Evolutionary conservation across 176 grass and related monocot genomes (phyloP).

Genomic region (Oryza officinalis): DNA sequence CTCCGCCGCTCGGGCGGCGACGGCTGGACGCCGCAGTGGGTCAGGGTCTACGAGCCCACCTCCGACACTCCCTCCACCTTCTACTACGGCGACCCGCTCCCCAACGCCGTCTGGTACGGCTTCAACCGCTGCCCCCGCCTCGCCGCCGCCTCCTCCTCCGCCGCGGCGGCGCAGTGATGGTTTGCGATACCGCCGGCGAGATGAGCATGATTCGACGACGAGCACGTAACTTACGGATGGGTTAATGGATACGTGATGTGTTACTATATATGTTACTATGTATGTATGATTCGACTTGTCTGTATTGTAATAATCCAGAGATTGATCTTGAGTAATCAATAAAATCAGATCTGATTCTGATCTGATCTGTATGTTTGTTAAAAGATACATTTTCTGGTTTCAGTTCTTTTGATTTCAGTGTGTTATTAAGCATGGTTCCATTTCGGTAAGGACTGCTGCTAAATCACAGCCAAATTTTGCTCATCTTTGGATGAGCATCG

Average conservation of each 20-base stretch:
- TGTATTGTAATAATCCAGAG: not conserved
- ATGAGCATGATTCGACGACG: not conserved
- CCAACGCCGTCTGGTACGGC: slow-evolving; percentile 72
- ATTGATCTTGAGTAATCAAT: not conserved
- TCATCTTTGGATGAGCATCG: not conserved
- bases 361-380: not conserved
- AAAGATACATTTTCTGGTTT: not conserved
- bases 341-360: not conserved
- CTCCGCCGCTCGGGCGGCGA: slow-evolving; percentile 54
- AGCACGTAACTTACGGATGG: not conserved
- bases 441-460: not conserved
- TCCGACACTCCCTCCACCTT: slow-evolving; percentile 56
- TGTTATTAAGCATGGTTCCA: not conserved
- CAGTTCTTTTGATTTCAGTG: not conserved
- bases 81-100: slow-evolving; percentile 61
- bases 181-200: not conserved
- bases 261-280: not conserved
- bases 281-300: not conserved
- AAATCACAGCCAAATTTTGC: not conserved
- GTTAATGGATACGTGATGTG: not conserved
- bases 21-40: slow-evolving; percentile 73
- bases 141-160: too few species aligned
- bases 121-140: slow-evolving; percentile 52
- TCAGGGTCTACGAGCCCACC: slow-evolving; percentile 67
- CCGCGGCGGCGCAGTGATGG: not conserved